Evolutionary conservation across 805 yeast species (phyloP).

Genomic region (Hanseniaspora mollemarum): DNA sequence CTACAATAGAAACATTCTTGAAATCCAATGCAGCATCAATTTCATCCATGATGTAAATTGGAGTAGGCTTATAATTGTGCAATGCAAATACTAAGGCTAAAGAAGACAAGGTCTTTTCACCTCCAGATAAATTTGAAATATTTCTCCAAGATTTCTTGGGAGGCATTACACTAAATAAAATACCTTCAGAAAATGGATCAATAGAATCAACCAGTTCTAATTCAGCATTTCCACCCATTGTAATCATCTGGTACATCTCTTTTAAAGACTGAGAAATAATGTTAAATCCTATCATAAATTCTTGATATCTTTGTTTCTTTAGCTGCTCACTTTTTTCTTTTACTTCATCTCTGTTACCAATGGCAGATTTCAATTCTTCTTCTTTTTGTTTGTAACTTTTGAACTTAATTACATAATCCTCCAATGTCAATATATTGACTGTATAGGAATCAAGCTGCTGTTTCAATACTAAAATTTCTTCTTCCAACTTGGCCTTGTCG

Average conservation of each 20-base stretch:
- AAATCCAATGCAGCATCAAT: constrained; percentile 98
- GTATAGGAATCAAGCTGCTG: constrained; percentile 43
- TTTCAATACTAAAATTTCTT: constrained; percentile 46
- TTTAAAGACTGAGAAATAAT: constrained; percentile 76
- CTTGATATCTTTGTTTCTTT: constrained; percentile 64
- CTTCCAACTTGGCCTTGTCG: constrained; percentile 28
- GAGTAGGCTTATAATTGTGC: constrained; percentile 93
- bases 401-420: constrained; percentile 61
- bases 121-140: constrained; percentile 89
- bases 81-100: constrained; percentile 91
- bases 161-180: constrained; percentile 95
- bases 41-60: constrained; percentile 96
- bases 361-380: constrained; percentile 55
- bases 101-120: constrained; percentile 91
- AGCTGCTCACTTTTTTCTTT: constrained; percentile 54
- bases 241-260: constrained; percentile 96
- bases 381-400: constrained; percentile 55
- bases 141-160: constrained; percentile 97
- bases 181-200: constrained; percentile 98
- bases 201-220: constrained; percentile 86
- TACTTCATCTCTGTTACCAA: constrained; percentile 51
- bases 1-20: constrained; percentile 92
- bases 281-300: constrained; percentile 87
- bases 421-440: constrained; percentile 62
- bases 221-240: constrained; percentile 99